Evolutionary conservation across 202 grass and related monocot species (phyloP).

Genomic region (Setaria viridis): DNA sequence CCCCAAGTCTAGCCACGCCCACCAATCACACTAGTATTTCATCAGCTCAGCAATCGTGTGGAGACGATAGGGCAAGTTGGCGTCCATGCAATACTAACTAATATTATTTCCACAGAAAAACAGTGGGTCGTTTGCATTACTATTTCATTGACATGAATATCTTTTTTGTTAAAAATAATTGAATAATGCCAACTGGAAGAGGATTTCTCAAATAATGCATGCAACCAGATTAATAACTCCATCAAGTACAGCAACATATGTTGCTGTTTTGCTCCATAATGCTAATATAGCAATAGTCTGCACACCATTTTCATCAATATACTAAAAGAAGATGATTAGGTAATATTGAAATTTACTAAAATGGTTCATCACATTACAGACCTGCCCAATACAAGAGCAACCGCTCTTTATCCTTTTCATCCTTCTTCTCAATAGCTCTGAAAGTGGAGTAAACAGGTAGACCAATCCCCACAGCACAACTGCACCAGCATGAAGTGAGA

Average conservation of each 20-base stretch:
- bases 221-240: constrained; percentile 11
- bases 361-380: constrained; percentile 39
- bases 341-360: not conserved
- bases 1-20: not conserved
- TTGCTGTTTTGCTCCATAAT: not conserved
- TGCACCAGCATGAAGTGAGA: constrained; percentile 59
- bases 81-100: not conserved
- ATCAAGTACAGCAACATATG: not conserved
- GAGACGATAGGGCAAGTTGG: constrained; percentile 2
- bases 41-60: constrained; percentile 9
- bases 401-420: constrained; percentile 75
- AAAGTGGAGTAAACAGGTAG: constrained; percentile 92
- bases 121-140: not conserved
- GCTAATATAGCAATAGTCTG: not conserved
- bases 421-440: constrained; percentile 96
- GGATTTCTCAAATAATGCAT: not conserved
- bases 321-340: constrained; percentile 12
- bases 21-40: not conserved
- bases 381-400: constrained; percentile 95
- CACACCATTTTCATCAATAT: not conserved
- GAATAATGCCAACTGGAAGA: not conserved
- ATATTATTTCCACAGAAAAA: not conserved
- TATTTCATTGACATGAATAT: not conserved
- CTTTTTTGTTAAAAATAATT: constrained; percentile 11
- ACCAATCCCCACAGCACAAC: constrained; percentile 85